Conservation (phyloP, 441 rosid genomes). For the Capsella rubella region DNA sequence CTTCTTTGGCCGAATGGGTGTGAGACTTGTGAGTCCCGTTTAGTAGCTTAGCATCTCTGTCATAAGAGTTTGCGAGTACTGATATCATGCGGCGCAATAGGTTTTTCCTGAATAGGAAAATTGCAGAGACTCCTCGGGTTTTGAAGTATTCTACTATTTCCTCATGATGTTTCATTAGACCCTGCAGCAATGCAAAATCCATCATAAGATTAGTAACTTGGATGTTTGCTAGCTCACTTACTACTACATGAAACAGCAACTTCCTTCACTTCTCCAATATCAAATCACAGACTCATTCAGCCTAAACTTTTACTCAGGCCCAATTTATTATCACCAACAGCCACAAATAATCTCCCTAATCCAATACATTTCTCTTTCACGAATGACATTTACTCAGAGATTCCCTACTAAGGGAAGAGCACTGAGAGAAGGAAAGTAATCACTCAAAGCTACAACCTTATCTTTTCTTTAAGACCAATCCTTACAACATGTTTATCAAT, state of each 20-base stretch:
- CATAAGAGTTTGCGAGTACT: slow-evolving; percentile 86
- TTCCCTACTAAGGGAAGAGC: neutral
- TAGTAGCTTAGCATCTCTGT: slow-evolving; percentile 67
- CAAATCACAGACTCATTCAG: neutral
- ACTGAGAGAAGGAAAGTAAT: neutral
- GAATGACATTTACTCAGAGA: neutral
- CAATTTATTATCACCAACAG: neutral
- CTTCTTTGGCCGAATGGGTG: slow-evolving; percentile 89
- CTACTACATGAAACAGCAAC: neutral
- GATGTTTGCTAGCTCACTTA: neutral
- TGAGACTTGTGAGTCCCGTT: slow-evolving; percentile 98
- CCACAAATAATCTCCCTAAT: neutral
- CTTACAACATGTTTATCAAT: neutral
- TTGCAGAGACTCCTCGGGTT: slow-evolving; percentile 80
- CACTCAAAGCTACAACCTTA: slow-evolving; percentile 14
- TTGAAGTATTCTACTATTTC: slow-evolving; percentile 87
- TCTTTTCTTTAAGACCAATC: neutral
- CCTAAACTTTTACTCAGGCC: neutral
- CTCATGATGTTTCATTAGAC: slow-evolving; percentile 81
- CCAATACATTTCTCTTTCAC: neutral
- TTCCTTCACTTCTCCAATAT: neutral
- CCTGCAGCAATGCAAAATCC: slow-evolving; percentile 51
- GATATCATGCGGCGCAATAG: slow-evolving; percentile 88
- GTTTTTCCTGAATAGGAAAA: slow-evolving; percentile 90
- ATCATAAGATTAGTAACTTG: neutral